phyloP scores from a whole-genome alignment of 2,329 filamentous ascomycete species.

The Colletotrichum eleusines region DNA sequence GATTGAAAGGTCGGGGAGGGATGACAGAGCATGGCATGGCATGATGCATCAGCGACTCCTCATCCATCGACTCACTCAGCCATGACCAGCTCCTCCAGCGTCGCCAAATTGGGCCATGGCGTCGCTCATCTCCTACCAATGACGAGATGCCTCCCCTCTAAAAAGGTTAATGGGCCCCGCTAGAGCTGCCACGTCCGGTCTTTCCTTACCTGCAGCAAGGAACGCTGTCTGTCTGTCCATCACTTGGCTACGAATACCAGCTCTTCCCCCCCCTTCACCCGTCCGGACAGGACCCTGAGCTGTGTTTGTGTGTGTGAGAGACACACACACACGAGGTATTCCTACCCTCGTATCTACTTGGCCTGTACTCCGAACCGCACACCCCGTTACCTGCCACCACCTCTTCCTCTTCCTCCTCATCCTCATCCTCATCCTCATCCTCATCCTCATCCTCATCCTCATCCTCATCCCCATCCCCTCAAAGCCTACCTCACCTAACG shows the following conservation, averaged over 20 bases:
- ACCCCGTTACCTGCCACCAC: neutral
- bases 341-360: conserved; percentile 8
- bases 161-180: conserved; percentile 42
- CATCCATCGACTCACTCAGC: neutral
- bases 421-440: neutral
- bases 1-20: no score
- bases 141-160: conserved; percentile 37
- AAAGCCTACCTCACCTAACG: neutral
- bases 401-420: neutral
- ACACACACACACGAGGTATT: conserved; percentile 4
- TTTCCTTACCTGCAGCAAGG: conserved; percentile 34
- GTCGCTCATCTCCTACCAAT: conserved; percentile 38
- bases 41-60: neutral
- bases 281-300: conserved; percentile 7
- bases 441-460: neutral
- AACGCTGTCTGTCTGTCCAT: neutral
- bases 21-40: neutral
- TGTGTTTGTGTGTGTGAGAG: neutral
- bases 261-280: conserved; percentile 4
- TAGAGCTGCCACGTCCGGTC: conserved; percentile 40
- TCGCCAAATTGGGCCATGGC: conserved; percentile 33
- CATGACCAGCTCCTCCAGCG: conserved; percentile 5
- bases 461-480: neutral
- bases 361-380: neutral
- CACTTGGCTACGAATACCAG: conserved; percentile 6